These are phyloP conservation scores for Ganoderma multipileum DNA, from an alignment of 1,284 basidiomycete genomes.

Conservation along the genomic window DNA sequence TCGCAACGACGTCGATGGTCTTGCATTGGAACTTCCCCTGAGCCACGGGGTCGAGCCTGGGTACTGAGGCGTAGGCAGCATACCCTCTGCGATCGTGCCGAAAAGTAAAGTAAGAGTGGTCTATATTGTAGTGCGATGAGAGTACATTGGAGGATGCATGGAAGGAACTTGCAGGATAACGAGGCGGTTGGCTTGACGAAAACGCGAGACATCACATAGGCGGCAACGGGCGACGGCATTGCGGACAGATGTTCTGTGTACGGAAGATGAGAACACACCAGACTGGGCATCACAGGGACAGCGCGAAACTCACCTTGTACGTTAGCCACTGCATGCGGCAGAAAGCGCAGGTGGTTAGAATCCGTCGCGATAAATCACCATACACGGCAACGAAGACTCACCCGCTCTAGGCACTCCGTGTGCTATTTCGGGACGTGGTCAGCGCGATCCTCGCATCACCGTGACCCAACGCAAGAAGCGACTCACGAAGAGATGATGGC, in stretches of 20 bases:
- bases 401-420: conserved; percentile 83
- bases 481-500: conserved; percentile 88
- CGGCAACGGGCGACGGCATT: conserved; percentile 82
- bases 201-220: conserved; percentile 58
- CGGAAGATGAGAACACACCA: not conserved
- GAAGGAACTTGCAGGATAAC: not conserved
- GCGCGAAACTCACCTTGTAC: conserved; percentile 69
- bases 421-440: conserved; percentile 49
- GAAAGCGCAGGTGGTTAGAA: not conserved
- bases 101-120: not conserved
- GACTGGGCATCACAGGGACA: not conserved
- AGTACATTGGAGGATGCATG: not conserved
- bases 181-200: not conserved
- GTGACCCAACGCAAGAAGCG: not conserved
- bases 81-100: not conserved
- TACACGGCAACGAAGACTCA: conserved; percentile 39
- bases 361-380: not conserved
- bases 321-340: conserved; percentile 73
- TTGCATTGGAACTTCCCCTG: not conserved
- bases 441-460: not conserved
- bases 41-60: no score
- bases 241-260: conserved; percentile 84
- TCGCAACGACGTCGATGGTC: conserved; percentile 28
- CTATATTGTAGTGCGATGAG: not conserved
- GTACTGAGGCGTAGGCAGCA: no score